Conservation (phyloP, 495 filamentous ascomycete species). For the Aspergillus diversus region DNA sequence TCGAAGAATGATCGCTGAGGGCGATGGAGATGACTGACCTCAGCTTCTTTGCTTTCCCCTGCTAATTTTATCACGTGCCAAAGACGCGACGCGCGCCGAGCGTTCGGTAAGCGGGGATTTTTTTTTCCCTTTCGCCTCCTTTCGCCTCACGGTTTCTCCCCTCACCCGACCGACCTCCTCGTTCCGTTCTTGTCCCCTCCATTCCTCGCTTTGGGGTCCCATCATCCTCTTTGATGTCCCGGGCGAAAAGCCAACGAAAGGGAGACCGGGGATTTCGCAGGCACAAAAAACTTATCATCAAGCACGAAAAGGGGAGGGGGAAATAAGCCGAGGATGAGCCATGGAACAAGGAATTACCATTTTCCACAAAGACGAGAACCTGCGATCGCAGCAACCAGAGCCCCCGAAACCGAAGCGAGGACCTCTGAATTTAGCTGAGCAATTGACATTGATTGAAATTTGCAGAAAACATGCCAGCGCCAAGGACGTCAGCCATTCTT, state of each 20-base stretch:
- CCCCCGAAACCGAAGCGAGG: conserved; percentile 14
- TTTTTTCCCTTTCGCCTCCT: neutral
- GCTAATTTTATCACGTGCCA: conserved; percentile 3
- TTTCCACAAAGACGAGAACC: conserved; percentile 18
- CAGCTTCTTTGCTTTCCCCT: neutral
- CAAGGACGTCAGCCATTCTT: conserved; percentile 20
- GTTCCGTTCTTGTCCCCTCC: conserved; percentile 6
- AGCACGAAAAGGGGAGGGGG: neutral
- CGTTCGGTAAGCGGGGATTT: conserved; percentile 18
- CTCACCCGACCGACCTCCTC: conserved; percentile 2
- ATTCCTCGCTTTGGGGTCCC: conserved; percentile 2
- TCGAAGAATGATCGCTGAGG: no score
- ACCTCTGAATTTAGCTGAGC: conserved; percentile 24
- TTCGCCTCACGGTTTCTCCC: conserved; percentile 6
- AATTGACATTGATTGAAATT: conserved; percentile 24
- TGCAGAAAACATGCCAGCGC: conserved; percentile 18
- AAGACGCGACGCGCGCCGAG: conserved; percentile 8
- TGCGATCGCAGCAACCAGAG: conserved; percentile 8
- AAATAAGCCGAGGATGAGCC: conserved; percentile 13
- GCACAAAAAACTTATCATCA: no score
- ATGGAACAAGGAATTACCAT: conserved; percentile 22
- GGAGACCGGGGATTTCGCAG: neutral
- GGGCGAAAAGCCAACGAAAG: conserved; percentile 7
- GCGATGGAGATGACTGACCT: no score
- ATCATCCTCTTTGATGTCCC: neutral